Conservation (phyloP, 2,329 filamentous ascomycete genomes). For the Trichothecium sympodiale region DNA sequence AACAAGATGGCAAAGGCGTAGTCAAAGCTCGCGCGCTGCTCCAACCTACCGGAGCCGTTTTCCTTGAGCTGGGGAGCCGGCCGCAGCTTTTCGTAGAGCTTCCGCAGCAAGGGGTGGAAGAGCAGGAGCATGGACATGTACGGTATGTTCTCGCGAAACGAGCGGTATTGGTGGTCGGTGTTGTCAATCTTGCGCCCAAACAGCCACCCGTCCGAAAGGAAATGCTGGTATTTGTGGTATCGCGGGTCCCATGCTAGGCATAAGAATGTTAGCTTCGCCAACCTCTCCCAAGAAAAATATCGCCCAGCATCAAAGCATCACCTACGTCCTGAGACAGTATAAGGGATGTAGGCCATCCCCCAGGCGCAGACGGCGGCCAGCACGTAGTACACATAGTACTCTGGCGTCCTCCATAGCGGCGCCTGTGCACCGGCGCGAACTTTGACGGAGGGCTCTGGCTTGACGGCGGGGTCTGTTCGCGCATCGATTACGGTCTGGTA, state of each 20-base stretch:
- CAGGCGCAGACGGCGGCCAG: conserved; percentile 58
- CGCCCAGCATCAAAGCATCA: no score
- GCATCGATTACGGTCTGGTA: conserved; percentile 47
- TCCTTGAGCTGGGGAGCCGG: conserved; percentile 19
- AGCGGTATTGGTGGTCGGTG: conserved; percentile 77
- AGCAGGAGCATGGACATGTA: conserved; percentile 64
- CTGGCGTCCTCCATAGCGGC: conserved; percentile 73
- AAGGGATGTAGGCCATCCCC: conserved; percentile 83
- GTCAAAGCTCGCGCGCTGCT: conserved; percentile 72
- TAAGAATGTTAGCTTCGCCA: no score
- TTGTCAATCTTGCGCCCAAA: conserved; percentile 86
- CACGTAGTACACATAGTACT: conserved; percentile 75
- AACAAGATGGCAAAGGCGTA: conserved; percentile 71
- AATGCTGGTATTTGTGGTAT: conserved; percentile 60
- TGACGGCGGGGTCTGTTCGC: conserved; percentile 27
- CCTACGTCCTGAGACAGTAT: conserved; percentile 73
- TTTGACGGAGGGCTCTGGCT: conserved; percentile 22
- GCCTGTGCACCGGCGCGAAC: conserved; percentile 36
- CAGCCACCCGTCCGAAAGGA: conserved; percentile 79
- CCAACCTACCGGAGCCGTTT: conserved; percentile 43
- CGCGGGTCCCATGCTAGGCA: conserved; percentile 74
- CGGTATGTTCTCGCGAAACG: conserved; percentile 77
- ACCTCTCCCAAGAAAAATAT: no score
- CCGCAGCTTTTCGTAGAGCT: conserved; percentile 51
- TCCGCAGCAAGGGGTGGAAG: conserved; percentile 70